phyloP scores from a whole-genome alignment of 306 rosid species.

The Argentina anserina region DNA sequence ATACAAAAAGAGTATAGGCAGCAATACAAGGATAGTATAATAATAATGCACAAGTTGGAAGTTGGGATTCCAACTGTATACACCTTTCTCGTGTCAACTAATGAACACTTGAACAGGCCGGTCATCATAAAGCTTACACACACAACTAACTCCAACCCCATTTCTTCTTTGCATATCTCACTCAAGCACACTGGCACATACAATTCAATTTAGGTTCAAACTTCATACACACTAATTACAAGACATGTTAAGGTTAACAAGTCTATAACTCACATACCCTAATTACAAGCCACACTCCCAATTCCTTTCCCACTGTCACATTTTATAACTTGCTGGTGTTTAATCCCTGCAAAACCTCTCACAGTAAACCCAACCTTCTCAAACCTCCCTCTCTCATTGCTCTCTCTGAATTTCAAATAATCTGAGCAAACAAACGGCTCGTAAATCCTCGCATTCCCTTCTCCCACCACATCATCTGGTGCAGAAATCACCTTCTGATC shows the following conservation, averaged over 20 bases:
- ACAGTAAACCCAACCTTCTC: conserved; percentile 91
- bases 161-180: conserved; percentile 1
- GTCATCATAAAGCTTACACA: conserved; percentile 3
- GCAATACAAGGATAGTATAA: conserved; percentile 12
- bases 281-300: conserved; percentile 1
- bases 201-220: conserved; percentile 11
- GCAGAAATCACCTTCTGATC: conserved; percentile 60
- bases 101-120: not conserved
- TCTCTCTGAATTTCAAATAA: conserved; percentile 82
- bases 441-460: conserved; percentile 49
- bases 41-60: conserved; percentile 5
- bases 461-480: conserved; percentile 74
- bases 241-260: not conserved
- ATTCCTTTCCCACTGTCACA: conserved; percentile 7
- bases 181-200: conserved; percentile 1
- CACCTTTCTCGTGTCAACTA: not conserved
- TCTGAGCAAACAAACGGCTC: conserved; percentile 61
- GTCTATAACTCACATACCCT: not conserved
- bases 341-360: conserved; percentile 70
- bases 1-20: not conserved
- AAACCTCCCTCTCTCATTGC: conserved; percentile 72
- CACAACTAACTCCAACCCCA: not conserved
- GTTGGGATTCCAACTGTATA: conserved; percentile 1
- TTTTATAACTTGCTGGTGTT: conserved; percentile 18
- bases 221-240: not conserved